Evolutionary conservation across 2,329 filamentous ascomycete species (phyloP).

Genomic region (Dothideomycetes sp.): DNA sequence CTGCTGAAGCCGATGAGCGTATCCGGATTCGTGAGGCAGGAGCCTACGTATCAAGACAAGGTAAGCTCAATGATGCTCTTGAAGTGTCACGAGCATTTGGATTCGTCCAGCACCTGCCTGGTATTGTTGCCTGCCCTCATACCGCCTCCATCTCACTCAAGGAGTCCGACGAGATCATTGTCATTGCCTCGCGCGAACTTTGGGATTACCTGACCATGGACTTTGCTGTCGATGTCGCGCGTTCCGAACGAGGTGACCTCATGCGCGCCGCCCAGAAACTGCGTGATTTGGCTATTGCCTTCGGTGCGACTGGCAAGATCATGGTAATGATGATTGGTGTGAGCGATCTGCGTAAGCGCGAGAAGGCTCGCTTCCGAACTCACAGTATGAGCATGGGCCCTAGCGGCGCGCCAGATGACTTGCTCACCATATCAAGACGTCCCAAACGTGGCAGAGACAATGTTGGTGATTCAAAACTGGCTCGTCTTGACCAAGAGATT

Average conservation of each 20-base stretch:
- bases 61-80: conserved; percentile 82
- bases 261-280: conserved; percentile 95
- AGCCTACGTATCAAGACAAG: conserved; percentile 90
- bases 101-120: conserved; percentile 84
- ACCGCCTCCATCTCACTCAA: conserved; percentile 68
- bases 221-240: conserved; percentile 82
- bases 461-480: conserved; percentile 75
- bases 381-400: conserved; percentile 81
- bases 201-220: conserved; percentile 92
- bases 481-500: conserved; percentile 80
- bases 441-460: conserved; percentile 50
- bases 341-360: conserved; percentile 77
- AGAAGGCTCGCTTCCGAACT: conserved; percentile 64
- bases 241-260: conserved; percentile 75
- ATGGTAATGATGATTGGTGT: conserved; percentile 99
- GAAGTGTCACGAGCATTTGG: conserved; percentile 92
- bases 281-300: conserved; percentile 88
- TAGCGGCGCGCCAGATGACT: conserved; percentile 63
- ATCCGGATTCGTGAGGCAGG: conserved; percentile 88
- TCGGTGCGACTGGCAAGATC: conserved; percentile 86
- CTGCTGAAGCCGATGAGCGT: conserved; percentile 73
- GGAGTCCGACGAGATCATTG: conserved; percentile 86
- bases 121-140: conserved; percentile 83
- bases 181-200: conserved; percentile 83
- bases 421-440: conserved; percentile 54